Base-by-base conservation (phyloP, 2,329 filamentous ascomycete genomes). In the Coleophoma cylindrospora region DNA sequence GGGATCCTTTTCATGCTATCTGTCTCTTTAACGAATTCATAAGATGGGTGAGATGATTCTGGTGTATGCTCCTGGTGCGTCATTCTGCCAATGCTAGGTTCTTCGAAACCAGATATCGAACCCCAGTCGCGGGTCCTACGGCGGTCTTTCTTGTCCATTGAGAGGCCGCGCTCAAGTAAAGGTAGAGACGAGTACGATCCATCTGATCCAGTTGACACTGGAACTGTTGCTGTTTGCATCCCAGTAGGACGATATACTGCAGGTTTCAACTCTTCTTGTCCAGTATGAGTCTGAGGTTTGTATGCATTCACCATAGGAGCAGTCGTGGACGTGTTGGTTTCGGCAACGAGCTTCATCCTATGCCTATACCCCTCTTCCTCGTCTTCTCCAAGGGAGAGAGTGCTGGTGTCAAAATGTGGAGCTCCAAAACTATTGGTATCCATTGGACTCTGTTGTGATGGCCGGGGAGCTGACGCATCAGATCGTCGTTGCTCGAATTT, bases 101-200 rank as follows among this genome's bases (percentile, higher is more conserved):
- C 76, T 47, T 74, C 71, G 4, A 83, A 68, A 27, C 83, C 64
- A 0, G 81, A 84, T 40, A 70, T 74, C 37, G 80, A 68, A 10
- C 74, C 75, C 81, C 80, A 84, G 51, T 75, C 72, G 7, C 64
- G 66, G 11, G 69, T 69, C 22, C 62, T 59, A 36, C 65, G 67
- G 50, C 68, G 69, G 55, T 72, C 73, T 8, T 61, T 67, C 1
- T 66, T 74, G 54, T 81, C 76, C 40, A 81, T 77, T 0, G 74
- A 75, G 32, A 76, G 63, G 3, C 79, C 87, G 45, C 87, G 80
- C 53, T 92, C 86, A 12, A 95, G 75, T 8, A 94, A 75, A 4
- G 90, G 89, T 34, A 85, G 83, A 0, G 88, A 91, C 37, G 81
- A 85, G 63, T 90, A 91, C 0, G 88, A 92, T 45, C 85, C 83